Evolutionary conservation across 1,139 yeast species (phyloP).

Genomic region (Kodamaea sp.): DNA sequence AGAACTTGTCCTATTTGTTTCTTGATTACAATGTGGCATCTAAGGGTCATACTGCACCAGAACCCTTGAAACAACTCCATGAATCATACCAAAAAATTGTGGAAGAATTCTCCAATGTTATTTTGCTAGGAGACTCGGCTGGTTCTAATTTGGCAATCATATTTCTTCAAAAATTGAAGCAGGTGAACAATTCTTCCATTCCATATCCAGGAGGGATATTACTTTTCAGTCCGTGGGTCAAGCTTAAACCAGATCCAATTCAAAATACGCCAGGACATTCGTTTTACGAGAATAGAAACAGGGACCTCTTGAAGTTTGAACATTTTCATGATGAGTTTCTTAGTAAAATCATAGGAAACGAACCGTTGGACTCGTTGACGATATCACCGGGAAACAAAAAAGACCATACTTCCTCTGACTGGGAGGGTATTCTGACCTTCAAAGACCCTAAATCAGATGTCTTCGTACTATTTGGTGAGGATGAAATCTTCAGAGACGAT

Average conservation of each 20-base stretch:
- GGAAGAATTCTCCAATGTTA: conserved; percentile 29
- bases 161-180: conserved; percentile 31
- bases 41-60: conserved; percentile 33
- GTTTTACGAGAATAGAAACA: conserved; percentile 31
- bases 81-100: conserved; percentile 31
- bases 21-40: conserved; percentile 43
- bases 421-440: conserved; percentile 38
- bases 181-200: too few relatives aligned
- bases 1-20: conserved; percentile 31
- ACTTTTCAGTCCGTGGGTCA: conserved; percentile 45
- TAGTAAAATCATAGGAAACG: conserved; percentile 22
- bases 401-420: conserved; percentile 23
- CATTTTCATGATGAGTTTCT: conserved; percentile 34
- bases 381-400: conserved; percentile 22
- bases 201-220: conserved; percentile 36
- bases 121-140: conserved; percentile 44
- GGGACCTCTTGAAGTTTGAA: conserved; percentile 36
- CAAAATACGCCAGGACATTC: conserved; percentile 32
- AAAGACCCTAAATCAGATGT: conserved; percentile 26
- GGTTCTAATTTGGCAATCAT: conserved; percentile 40
- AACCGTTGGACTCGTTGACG: conserved; percentile 16
- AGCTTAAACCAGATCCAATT: conserved; percentile 18
- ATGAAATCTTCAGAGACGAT: conserved; percentile 47
- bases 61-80: conserved; percentile 37
- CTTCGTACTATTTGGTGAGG: conserved; percentile 42